Evolutionary conservation across 1,284 basidiomycete genomes (phyloP), one percentile per base, ranked within the genome.

Genomic region (Ceratobasidium sp.): DNA sequence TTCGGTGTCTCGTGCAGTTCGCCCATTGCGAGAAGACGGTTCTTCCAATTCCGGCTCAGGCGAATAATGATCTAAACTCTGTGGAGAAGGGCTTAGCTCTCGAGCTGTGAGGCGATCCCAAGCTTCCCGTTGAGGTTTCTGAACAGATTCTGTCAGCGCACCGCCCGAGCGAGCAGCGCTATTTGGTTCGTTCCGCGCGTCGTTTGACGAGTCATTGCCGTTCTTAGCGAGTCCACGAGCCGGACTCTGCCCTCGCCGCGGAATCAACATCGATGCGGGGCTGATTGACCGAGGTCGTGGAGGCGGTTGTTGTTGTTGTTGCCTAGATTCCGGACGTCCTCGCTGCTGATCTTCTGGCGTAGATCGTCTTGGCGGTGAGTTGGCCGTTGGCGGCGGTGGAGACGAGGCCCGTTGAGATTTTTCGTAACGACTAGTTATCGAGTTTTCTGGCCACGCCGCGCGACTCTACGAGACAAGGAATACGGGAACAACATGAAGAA

Each of bases 201-300:
- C 46, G 46, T 12, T 57, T 17, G 20, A 40, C 70, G 70, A 46
- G 44, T 73, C 59, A 50, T 26, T 75, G 13, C 59, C 68, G 23
- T 54, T 50, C 38, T 57, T 75, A 6, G 62, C 73, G 28, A 75
- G 62, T 46, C 73, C 73, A 17, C 73, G 73, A 75, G 73, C 73
- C 3, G 73, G 73, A 23, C 73, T 75, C 52, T 65, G 61, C 20
- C 73, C 73, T 3, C 62, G 73, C 17, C 73, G 73, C 6, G 73
- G 73, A 56, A 75, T 50, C 26, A 75, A 46, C 73, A 75, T 75
- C 20, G 73, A 65, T 17, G 61, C 61, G 42, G 73, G 73, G n/a
- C 73, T 75, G 59, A 75, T 38, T 3, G 73, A 46, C 7, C 73
- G 73, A 38, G 59, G 73, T 38, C 50, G 73, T 26, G 33, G 61